Base-by-base conservation (phyloP, 1,284 basidiomycete species). In the Leccinum subrobustum region DNA sequence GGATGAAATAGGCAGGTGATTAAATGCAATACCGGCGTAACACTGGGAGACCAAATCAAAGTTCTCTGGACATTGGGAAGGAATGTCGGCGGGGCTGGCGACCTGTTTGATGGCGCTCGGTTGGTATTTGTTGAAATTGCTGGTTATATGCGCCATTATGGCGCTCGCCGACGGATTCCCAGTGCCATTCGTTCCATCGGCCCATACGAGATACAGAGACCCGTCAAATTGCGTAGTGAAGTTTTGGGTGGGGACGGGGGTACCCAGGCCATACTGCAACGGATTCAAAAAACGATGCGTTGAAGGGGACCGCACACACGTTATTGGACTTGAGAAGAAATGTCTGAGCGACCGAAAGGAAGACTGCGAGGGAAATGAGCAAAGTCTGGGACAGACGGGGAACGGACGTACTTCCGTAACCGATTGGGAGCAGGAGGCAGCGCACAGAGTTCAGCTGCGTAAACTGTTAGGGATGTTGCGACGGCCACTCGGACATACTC, bases 31-130 rank as follows among this genome's bases (percentile, higher is more conserved):
- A 7, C 81, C 89, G 2, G 85, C 89, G 64, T 83, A 93, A 70
- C 91, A 93, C 56, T 84, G 77, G 1, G 88, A 91, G 56, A 84
- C 80, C 4, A 80, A 69, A 56, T 87, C 87, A 75, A 90, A 92
- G 73, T 91, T 92, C 67, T 89, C 84, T 3, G 86, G 89, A 69
- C 91, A 93, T 16, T 77, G 73, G 0, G 77, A 64, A 0, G 82
- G 78, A 16, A 92, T 84, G 31, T 83, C 81, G 5, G 72, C 69
- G 0, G 79, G 76, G 8, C 75, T 77, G n/a, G 72, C 71, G 7
- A 86, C 77, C 64, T 84, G 73, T 61, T 77, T 77, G 37, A 90
- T 77, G 2, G 77, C 76, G 12, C 67, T 64, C 3, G 78, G 70
- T 68, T 88, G 84, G 23, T 66, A 57, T 5, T 73, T 57, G 39